Conservation (phyloP, 2,329 filamentous ascomycete species). For the Cercospora sp. region DNA sequence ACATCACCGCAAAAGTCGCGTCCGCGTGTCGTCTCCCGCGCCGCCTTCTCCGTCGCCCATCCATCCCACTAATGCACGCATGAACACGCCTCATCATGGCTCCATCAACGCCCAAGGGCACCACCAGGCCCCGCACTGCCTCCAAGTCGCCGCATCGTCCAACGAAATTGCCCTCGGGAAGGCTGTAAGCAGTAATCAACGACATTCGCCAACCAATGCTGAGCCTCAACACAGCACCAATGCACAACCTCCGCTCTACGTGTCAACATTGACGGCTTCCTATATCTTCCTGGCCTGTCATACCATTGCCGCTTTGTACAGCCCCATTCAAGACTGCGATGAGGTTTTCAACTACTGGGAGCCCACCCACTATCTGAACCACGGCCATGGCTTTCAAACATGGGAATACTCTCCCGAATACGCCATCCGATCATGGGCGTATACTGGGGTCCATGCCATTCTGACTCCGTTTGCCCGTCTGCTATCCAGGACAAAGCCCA, state of each 20-base stretch:
- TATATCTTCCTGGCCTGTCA: conserved; percentile 76
- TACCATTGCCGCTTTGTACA: conserved; percentile 72
- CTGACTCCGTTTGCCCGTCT: conserved; percentile 42
- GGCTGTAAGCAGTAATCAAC: conserved; percentile 15
- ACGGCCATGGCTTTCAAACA: conserved; percentile 91
- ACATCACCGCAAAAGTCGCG: conserved; percentile 6
- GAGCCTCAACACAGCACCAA: conserved; percentile 5
- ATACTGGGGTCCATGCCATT: conserved; percentile 75
- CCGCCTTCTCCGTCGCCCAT: background rate
- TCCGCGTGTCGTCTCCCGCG: background rate
- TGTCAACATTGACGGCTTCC: conserved; percentile 71
- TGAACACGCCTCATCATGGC: conserved; percentile 14
- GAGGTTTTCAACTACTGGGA: conserved; percentile 99
- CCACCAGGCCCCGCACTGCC: conserved; percentile 10
- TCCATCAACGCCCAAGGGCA: conserved; percentile 4
- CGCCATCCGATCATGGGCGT: conserved; percentile 93
- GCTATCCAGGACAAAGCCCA: conserved; percentile 44
- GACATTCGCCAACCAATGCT: background rate
- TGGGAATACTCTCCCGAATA: conserved; percentile 98
- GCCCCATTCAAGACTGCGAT: conserved; percentile 96
- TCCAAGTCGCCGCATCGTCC: conserved; percentile 27
- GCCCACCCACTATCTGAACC: conserved; percentile 87
- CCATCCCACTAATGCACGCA: background rate
- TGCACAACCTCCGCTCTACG: conserved; percentile 21
- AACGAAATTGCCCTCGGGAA: conserved; percentile 25